Base-by-base conservation (phyloP, 192 early-diverging fungal species). In the Backusella liffmaniae region DNA sequence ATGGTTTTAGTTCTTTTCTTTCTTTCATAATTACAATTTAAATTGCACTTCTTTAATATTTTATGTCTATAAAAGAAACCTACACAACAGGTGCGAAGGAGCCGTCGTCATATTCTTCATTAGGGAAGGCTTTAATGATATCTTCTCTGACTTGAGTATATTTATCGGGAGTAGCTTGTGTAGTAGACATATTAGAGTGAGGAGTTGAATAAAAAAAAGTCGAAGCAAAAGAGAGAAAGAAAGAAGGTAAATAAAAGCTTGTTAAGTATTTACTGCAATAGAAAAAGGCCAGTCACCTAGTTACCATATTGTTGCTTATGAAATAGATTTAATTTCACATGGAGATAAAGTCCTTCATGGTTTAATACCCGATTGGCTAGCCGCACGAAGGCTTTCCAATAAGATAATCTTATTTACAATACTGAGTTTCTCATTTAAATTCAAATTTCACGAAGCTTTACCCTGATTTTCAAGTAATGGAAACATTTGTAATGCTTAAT, bases 1-100 rank as follows among this genome's bases (percentile, higher is more conserved):
- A 90, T 80, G 56, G 83, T 81, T 13, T 86, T 80, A 30, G 15
- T 62, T 3, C 32, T 32, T 21, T 30, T 16, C 42, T 44, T 16
- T 44, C n/a, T 21, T 62, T 62, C 23, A 62, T 62, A 10, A 39
- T 39, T 39, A 29, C 56, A 23, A 62, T 49, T 15, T 62, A 26
- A 12, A 29, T 23, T 44, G 42, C 4, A 12, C 10, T 26, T 62
- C 10, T 62, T 62, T 23, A 29, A 62, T 8, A 66, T 15, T 21
- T 18, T 12, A 67, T 18, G 13, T n/a, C 32, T n/a, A 67, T 32
- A 67, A n/a, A 66, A 34, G 10, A 29, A 26, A 66, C 82, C 77
- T 79, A 83, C 82, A 92, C 77, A 67, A 94, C 86, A 29, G 92
- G 92, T n/a, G 85, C 92, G 62, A 89, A 68, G 9, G 87, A 88